Base-by-base conservation (phyloP, 208 protist species). In the Crithidia brevicula region DNA sequence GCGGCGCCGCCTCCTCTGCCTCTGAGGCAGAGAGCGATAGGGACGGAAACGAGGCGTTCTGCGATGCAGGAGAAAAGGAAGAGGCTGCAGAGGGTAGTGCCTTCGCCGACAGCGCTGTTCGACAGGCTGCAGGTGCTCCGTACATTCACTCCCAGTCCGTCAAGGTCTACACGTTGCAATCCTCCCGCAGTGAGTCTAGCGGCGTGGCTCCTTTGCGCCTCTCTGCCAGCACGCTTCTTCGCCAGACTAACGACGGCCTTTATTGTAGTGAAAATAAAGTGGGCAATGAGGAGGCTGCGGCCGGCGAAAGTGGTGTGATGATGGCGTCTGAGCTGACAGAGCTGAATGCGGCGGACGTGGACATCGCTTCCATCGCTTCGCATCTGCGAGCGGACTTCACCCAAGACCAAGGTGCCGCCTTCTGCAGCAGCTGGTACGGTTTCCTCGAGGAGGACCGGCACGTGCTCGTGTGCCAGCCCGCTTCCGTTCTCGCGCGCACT, bases 361-460 rank as follows among this genome's bases (percentile, higher is more conserved):
- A 65, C 43, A 16, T 27, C 8, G 34, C 23, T 0, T 23, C 52
- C 18, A 31, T 76, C 8, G 27, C 38, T 15, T 36, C 56, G 22
- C 38, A 52, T 16, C 54, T 76, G 18, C 64, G 64, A 50, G 33
- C 47, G 9, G 62, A 63, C 33, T 42, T 43, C 36, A 50, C 43
- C 8, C 34, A 42, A 18, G 49, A 68, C 25, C 4, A 8, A n/a
- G 30, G 31, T 34, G 34, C 10, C 31, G 20, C 38, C n/a, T 72
- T 66, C 50, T 33, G 8, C 13, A 61, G 45, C 60, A 68, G 36
- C 33, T 83, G 57, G 81, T 86, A 83, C 42, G 53, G 81, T 64
- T 74, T 62, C 50, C 57, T 83, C 7, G 74, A 75, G 16, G 76
- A 72, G 46, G 73, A 83, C 22, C 81, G 72, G 22, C 75, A 79